Evolutionary conservation across 495 filamentous ascomycete species (phyloP).

Genomic region (Hyaloscypha bicolor): DNA sequence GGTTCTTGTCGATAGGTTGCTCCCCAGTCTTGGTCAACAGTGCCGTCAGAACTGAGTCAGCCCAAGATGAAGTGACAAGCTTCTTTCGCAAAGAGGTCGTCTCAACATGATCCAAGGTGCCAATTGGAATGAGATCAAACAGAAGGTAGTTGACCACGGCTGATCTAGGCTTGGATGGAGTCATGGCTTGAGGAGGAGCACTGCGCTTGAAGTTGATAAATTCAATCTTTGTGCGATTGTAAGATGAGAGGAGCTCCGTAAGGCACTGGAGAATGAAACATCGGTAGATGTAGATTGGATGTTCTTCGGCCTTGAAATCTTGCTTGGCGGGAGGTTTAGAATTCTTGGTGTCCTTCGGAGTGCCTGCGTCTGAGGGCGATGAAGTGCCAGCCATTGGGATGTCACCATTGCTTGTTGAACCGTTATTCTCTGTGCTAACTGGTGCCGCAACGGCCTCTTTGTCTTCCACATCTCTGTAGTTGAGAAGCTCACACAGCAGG

Average conservation of each 20-base stretch:
- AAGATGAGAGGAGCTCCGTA: slow-evolving; percentile 88
- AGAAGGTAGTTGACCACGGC: slow-evolving; percentile 92
- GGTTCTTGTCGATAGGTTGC: slow-evolving; percentile 51
- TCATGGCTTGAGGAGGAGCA: slow-evolving; percentile 74
- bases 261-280: slow-evolving; percentile 95
- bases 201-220: slow-evolving; percentile 98
- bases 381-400: slow-evolving; percentile 28
- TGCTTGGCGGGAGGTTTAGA: slow-evolving; percentile 71
- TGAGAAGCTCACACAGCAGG: slow-evolving; percentile 88
- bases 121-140: slow-evolving; percentile 78
- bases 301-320: slow-evolving; percentile 86
- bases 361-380: slow-evolving; percentile 31
- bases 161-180: slow-evolving; percentile 91
- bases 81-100: slow-evolving; percentile 80
- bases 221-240: slow-evolving; percentile 93
- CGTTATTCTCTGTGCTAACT: slow-evolving; percentile 28
- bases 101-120: slow-evolving; percentile 74
- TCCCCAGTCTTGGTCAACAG: slow-evolving; percentile 88
- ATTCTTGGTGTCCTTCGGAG: slow-evolving; percentile 45
- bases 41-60: slow-evolving; percentile 80
- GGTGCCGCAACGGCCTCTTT: slow-evolving; percentile 54
- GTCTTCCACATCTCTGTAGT: slow-evolving; percentile 90
- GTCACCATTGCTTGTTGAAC: slow-evolving; percentile 29
- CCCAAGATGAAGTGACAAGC: slow-evolving; percentile 77
- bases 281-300: slow-evolving; percentile 94